A percentile compares a stretch with the other conserved stretches of the same genome.
phyloP scores from a whole-genome alignment of 2,329 filamentous ascomycete species.

The Coniochaeta sp. region DNA sequence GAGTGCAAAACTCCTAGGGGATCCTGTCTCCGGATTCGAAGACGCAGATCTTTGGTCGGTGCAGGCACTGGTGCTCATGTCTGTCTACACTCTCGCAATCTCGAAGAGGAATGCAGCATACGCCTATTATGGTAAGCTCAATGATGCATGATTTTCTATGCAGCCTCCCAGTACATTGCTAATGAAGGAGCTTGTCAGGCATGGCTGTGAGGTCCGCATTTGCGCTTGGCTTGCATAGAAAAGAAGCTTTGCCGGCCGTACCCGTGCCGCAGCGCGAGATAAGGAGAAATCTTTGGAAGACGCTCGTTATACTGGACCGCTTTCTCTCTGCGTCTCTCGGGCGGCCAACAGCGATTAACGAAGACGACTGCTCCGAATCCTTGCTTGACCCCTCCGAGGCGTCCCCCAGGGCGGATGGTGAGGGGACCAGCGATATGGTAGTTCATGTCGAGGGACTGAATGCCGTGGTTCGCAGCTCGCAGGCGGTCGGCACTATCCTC shows the following conservation, averaged over 20 bases:
- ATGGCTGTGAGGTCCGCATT: constrained; percentile 58
- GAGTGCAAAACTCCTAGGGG: constrained; percentile 46
- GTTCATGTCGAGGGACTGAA: constrained; percentile 33
- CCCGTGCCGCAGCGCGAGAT: constrained; percentile 12
- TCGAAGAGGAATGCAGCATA: constrained; percentile 58
- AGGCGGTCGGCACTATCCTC: constrained; percentile 50
- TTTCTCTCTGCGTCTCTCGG: constrained; percentile 57
- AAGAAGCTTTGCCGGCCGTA: constrained; percentile 35
- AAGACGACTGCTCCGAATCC: constrained; percentile 52
- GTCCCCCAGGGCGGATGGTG: constrained; percentile 4
- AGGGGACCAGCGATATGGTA: constrained; percentile 7
- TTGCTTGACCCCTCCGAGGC: constrained; percentile 23
- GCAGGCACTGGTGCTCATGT: constrained; percentile 56
- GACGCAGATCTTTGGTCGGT: constrained; percentile 59
- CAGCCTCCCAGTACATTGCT: constrained; percentile 2
- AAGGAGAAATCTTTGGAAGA: constrained; percentile 55
- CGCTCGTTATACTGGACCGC: constrained; percentile 56
- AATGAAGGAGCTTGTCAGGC: constrained; percentile 27
- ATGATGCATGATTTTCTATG: background rate
- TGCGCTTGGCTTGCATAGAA: constrained; percentile 54
- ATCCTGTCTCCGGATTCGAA: constrained; percentile 43
- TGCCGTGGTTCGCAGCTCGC: constrained; percentile 49
- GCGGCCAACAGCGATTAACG: constrained; percentile 52
- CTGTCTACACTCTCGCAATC: constrained; percentile 54
- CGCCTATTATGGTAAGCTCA: constrained; percentile 48